These are phyloP conservation scores for Colletotrichum sojae DNA, from an alignment of 2,329 filamentous ascomycete genomes.

Conservation along the genomic window DNA sequence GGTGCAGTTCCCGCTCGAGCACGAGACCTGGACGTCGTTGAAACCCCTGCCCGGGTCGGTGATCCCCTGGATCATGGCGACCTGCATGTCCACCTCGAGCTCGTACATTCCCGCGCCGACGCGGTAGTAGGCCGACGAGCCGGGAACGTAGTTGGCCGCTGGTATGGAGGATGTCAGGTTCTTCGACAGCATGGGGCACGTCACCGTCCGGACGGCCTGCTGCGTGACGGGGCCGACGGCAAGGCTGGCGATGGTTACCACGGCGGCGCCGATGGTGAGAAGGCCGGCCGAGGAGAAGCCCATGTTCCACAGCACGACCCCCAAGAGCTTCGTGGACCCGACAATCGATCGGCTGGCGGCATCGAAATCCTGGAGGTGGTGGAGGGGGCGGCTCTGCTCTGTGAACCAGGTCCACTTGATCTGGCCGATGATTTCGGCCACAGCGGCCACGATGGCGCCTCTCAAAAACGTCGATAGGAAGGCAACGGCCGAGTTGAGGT, in stretches of 20 bases:
- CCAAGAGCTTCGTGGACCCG: conserved; percentile 46
- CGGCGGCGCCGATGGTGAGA: conserved; percentile 41
- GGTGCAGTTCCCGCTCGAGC: conserved; percentile 30
- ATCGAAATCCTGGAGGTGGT: conserved; percentile 50
- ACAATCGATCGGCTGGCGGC: conserved; percentile 48
- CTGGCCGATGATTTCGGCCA: conserved; percentile 50
- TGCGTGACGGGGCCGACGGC: conserved; percentile 50
- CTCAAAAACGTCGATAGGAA: conserved; percentile 40
- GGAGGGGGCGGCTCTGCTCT: conserved; percentile 45
- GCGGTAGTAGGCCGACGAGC: conserved; percentile 42
- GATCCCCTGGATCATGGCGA: conserved; percentile 48
- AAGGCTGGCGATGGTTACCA: conserved; percentile 47
- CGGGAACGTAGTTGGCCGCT: conserved; percentile 37
- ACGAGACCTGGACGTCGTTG: conserved; percentile 27
- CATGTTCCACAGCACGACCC: conserved; percentile 17
- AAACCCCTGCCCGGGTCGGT: conserved; percentile 45
- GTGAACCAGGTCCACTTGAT: conserved; percentile 52
- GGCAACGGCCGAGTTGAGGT: conserved; percentile 43
- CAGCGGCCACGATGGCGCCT: conserved; percentile 46
- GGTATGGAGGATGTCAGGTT: neutral
- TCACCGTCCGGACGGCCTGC: conserved; percentile 46
- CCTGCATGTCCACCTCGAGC: conserved; percentile 49
- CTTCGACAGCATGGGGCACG: conserved; percentile 28
- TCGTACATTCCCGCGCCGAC: conserved; percentile 43
- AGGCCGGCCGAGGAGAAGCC: conserved; percentile 36